A percentile compares a stretch with the other conserved stretches of the same genome.
These are phyloP conservation scores for Cordyceps fumosorosea DNA, from an alignment of 2,329 filamentous ascomycete genomes.

Conservation along the genomic window DNA sequence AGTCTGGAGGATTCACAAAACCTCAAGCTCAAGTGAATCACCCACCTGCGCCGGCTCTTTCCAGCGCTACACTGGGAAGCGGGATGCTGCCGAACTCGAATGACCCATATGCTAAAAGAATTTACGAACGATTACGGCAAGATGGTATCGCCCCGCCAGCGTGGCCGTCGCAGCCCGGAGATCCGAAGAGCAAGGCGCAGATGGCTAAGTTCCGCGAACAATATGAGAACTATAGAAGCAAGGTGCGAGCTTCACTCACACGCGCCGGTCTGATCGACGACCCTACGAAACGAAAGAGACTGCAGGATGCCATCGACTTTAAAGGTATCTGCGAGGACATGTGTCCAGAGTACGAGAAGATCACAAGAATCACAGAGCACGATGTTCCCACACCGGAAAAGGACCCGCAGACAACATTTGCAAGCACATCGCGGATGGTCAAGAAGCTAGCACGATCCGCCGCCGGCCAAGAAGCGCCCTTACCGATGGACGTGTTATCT, in stretches of 20 bases:
- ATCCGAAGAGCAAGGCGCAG: conserved; percentile 41
- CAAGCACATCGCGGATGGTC: conserved; percentile 51
- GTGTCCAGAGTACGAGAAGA: conserved; percentile 62
- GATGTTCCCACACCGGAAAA: conserved; percentile 54
- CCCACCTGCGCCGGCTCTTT: conserved; percentile 15
- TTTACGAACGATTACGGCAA: conserved; percentile 46
- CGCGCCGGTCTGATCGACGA: conserved; percentile 57
- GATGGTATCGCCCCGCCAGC: conserved; percentile 47
- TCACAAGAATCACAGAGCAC: conserved; percentile 54
- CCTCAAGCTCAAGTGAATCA: conserved; percentile 15
- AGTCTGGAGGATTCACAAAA: conserved; percentile 13
- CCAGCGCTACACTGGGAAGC: background rate
- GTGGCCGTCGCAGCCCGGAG: conserved; percentile 51
- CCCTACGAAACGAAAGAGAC: conserved; percentile 53
- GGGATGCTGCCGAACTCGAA: conserved; percentile 19
- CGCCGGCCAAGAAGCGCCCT: conserved; percentile 59
- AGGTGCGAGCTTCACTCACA: conserved; percentile 51
- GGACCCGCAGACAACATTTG: conserved; percentile 35
- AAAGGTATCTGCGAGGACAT: conserved; percentile 63
- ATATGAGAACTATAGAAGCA: conserved; percentile 51
- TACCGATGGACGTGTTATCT: conserved; percentile 63
- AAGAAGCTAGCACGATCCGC: conserved; percentile 63
- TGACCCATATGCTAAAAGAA: conserved; percentile 41
- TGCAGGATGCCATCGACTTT: conserved; percentile 59
- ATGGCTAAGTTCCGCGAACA: conserved; percentile 50